Conservation (phyloP, 2,329 filamentous ascomycete species). For the Emericellopsis atlantica region DNA sequence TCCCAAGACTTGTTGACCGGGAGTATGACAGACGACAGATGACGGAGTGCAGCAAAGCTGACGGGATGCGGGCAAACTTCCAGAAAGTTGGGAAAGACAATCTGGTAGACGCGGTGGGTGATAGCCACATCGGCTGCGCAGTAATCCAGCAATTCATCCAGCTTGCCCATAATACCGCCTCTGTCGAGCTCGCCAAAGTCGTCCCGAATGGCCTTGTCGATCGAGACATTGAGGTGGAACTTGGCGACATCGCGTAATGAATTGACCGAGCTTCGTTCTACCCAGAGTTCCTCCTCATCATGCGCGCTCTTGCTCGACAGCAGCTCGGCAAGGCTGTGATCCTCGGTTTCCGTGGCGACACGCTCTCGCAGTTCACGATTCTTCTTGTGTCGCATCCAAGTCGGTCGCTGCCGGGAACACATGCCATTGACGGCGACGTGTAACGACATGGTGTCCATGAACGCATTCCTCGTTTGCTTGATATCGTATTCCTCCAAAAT, state of each 20-base stretch:
- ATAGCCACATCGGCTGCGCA: constrained; percentile 89
- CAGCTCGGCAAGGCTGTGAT: constrained; percentile 57
- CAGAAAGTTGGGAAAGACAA: constrained; percentile 83
- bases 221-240: constrained; percentile 83
- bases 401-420: constrained; percentile 92
- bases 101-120: constrained; percentile 88
- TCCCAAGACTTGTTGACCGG: constrained; percentile 86
- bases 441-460: constrained; percentile 94
- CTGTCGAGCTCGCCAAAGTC: constrained; percentile 76
- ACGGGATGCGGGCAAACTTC: constrained; percentile 90
- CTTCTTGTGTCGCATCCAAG: constrained; percentile 96
- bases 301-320: constrained; percentile 58
- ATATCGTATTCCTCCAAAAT: constrained; percentile 83
- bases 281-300: constrained; percentile 92
- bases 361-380: constrained; percentile 73
- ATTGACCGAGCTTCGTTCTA: constrained; percentile 88
- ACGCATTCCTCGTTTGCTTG: constrained; percentile 70
- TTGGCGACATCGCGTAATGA: constrained; percentile 91
- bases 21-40: constrained; percentile 86
- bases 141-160: constrained; percentile 82
- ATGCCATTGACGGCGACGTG: constrained; percentile 98
- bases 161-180: constrained; percentile 51
- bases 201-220: constrained; percentile 81
- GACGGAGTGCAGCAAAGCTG: constrained; percentile 86
- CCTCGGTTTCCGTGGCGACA: constrained; percentile 58